These are phyloP conservation scores for Syzygium jambos DNA, from an alignment of 345 rosid genomes.

Conservation along the genomic window DNA sequence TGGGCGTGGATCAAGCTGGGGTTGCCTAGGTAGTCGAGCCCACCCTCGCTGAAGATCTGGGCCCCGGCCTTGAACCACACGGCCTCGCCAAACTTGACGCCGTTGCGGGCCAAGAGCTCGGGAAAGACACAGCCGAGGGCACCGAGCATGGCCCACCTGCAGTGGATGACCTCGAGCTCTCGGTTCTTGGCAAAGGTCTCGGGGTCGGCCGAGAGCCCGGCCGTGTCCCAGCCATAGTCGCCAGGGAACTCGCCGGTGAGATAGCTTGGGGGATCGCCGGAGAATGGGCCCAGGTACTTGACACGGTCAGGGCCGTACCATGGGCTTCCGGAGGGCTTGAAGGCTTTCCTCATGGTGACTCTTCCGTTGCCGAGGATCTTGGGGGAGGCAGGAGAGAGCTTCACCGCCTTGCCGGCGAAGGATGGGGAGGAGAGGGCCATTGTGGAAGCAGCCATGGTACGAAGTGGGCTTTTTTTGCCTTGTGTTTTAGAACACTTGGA, in stretches of 20 bases:
- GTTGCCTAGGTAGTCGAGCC: slow-evolving; percentile 80
- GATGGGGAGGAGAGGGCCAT: slow-evolving; percentile 72
- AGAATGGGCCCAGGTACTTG: slow-evolving; percentile 70
- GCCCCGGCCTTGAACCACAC: slow-evolving; percentile 90
- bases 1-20: slow-evolving; percentile 77
- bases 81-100: slow-evolving; percentile 70
- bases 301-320: slow-evolving; percentile 78
- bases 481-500: background rate
- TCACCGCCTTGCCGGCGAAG: slow-evolving; percentile 51
- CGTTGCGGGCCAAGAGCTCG: slow-evolving; percentile 67
- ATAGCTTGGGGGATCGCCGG: slow-evolving; percentile 59
- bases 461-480: background rate
- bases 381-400: slow-evolving; percentile 18
- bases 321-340: slow-evolving; percentile 46
- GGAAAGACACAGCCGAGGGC: slow-evolving; percentile 80
- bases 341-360: slow-evolving; percentile 50
- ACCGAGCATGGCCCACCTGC: slow-evolving; percentile 79
- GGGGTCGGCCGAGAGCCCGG: slow-evolving; percentile 83
- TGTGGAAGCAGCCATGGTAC: slow-evolving; percentile 48
- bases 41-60: slow-evolving; percentile 74
- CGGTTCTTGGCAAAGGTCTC: slow-evolving; percentile 91
- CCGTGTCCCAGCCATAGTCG: slow-evolving; percentile 74
- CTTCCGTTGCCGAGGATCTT: slow-evolving; percentile 39
- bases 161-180: slow-evolving; percentile 79
- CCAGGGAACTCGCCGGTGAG: slow-evolving; percentile 78